Evolutionary conservation across 1,284 basidiomycete species (phyloP).

Genomic region (Ustilago xerochloae): DNA sequence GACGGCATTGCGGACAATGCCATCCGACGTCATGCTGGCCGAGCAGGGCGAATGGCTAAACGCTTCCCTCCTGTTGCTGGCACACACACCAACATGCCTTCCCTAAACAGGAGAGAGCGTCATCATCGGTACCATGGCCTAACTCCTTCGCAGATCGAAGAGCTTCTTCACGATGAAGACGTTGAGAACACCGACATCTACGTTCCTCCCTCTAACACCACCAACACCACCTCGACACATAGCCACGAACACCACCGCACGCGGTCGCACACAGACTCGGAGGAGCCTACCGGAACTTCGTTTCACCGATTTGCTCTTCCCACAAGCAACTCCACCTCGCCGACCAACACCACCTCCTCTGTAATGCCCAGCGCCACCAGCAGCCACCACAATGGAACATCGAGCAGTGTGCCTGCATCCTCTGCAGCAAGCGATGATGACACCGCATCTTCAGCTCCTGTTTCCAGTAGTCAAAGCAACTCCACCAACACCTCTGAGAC

Average conservation of each 20-base stretch:
- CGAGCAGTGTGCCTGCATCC: neutral
- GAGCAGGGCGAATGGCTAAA: conserved; percentile 34
- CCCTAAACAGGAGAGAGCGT: conserved; percentile 14
- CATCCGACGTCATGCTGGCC: conserved; percentile 33
- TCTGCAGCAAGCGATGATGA: neutral
- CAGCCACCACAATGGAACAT: neutral
- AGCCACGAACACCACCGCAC: conserved; percentile 5
- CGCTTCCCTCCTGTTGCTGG: conserved; percentile 13
- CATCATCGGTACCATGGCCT: conserved; percentile 19
- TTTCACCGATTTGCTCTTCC: conserved; percentile 3
- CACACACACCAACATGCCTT: neutral
- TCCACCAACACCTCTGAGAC: neutral
- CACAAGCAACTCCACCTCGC: conserved; percentile 8
- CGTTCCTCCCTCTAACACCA: conserved; percentile 7
- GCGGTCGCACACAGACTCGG: conserved; percentile 3
- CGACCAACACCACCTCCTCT: conserved; percentile 7
- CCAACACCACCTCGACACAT: conserved; percentile 12
- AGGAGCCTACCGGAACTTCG: conserved; percentile 2
- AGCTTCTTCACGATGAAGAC: conserved; percentile 14
- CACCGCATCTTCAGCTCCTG: neutral
- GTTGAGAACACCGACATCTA: conserved; percentile 8
- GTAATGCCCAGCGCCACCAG: neutral
- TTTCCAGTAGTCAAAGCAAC: too few species aligned
- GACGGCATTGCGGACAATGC: conserved; percentile 7
- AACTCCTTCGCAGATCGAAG: conserved; percentile 20